Evolutionary conservation across 495 filamentous ascomycete species (phyloP).

Genomic region (Ramalina intermedia): DNA sequence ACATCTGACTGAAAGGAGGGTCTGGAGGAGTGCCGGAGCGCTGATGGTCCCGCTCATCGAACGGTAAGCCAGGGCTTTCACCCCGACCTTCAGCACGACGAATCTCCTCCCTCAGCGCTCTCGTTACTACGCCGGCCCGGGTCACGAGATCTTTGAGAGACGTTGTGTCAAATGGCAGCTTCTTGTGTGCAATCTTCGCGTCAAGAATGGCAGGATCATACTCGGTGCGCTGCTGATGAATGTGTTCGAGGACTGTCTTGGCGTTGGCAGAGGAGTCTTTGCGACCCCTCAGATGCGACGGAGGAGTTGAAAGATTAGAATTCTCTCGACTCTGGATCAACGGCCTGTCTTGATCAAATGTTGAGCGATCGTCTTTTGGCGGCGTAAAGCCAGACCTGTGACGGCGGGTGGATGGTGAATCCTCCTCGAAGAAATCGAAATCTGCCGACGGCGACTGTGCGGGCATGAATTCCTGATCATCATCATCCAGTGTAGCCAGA

Average conservation of each 20-base stretch:
- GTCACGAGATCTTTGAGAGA: conserved; percentile 78
- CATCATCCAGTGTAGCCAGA: conserved; percentile 70
- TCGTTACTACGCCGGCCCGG: conserved; percentile 62
- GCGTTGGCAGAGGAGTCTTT: conserved; percentile 49
- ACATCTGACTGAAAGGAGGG: conserved; percentile 46
- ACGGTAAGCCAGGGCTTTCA: conserved; percentile 31
- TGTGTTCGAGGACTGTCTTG: conserved; percentile 66
- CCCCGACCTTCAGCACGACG: conserved; percentile 64
- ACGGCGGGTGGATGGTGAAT: conserved; percentile 23
- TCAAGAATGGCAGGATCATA: conserved; percentile 32
- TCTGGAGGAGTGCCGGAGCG: conserved; percentile 32
- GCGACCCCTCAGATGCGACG: conserved; percentile 16
- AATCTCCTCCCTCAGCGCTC: conserved; percentile 59
- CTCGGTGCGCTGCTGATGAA: conserved; percentile 51
- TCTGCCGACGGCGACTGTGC: conserved; percentile 38
- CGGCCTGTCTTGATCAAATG: conserved; percentile 1
- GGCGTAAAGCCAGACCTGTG: conserved; percentile 8
- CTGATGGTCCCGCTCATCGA: conserved; percentile 15
- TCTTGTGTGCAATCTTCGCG: conserved; percentile 40
- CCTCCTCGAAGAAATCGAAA: conserved; percentile 47
- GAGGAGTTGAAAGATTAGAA: conserved; percentile 5
- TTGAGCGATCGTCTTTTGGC: conserved; percentile 4
- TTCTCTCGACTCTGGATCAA: neutral
- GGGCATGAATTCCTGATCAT: conserved; percentile 37
- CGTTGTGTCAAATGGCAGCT: conserved; percentile 83